Evolutionary conservation across 2,329 filamentous ascomycete genomes (phyloP).

Genomic region (Aspergillus texensis): DNA sequence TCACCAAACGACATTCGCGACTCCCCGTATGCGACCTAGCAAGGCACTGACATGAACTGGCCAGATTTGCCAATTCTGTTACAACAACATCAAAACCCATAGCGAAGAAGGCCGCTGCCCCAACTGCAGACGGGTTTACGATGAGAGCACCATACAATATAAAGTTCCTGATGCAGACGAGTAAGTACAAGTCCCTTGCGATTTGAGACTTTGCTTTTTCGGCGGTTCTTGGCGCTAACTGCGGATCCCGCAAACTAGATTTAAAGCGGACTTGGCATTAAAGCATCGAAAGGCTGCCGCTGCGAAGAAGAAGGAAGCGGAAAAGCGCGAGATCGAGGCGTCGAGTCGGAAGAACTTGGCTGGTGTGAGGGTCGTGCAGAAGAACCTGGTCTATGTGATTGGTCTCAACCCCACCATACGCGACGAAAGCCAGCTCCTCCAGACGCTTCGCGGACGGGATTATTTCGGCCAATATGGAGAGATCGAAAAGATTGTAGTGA

Average conservation of each 20-base stretch:
- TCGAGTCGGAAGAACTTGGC: conserved; percentile 95
- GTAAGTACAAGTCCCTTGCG: conserved; percentile 57
- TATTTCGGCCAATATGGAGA: conserved; percentile 99
- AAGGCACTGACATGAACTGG: conserved; percentile 6
- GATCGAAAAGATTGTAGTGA: conserved; percentile 98
- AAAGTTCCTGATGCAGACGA: conserved; percentile 94
- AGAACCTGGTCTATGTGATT: conserved; percentile 97
- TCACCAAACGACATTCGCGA: conserved; percentile 2
- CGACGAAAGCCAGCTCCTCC: conserved; percentile 82
- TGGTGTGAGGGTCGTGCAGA: conserved; percentile 93
- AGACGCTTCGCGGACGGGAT: conserved; percentile 84
- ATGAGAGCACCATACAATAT: conserved; percentile 96
- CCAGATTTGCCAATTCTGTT: conserved; percentile 99
- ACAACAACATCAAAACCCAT: conserved; percentile 98
- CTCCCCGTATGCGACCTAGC: conserved; percentile 16
- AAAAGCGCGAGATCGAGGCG: conserved; percentile 94
- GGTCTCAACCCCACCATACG: conserved; percentile 88
- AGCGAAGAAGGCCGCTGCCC: conserved; percentile 91
- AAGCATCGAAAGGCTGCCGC: conserved; percentile 94
- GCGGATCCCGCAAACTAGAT: conserved; percentile 35
- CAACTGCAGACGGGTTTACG: conserved; percentile 93
- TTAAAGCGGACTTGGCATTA: conserved; percentile 53
- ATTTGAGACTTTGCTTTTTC: conserved; percentile 2
- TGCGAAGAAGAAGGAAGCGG: conserved; percentile 87
- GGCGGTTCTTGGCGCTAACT: conserved; percentile 26